A percentile compares a stretch with the other conserved stretches of the same genome.
These are phyloP conservation scores for Gossypium turneri DNA, from an alignment of 345 rosid genomes.

Conservation along the genomic window DNA sequence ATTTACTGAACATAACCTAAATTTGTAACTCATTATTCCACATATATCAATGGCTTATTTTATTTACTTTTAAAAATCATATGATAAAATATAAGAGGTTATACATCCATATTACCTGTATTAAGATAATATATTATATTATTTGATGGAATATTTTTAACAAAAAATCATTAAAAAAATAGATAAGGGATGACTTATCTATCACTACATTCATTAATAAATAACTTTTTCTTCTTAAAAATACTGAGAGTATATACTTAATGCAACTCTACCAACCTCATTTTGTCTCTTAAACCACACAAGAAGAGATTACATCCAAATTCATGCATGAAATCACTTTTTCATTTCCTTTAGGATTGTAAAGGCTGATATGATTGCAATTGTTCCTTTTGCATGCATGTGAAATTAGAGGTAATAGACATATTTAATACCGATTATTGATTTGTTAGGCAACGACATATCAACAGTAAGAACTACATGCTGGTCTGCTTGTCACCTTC, in stretches of 20 bases:
- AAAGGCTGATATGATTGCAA: not conserved
- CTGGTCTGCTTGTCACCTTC: slow-evolving; percentile 1
- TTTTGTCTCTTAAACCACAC: not conserved
- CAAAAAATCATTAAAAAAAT: no score
- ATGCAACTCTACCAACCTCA: not conserved
- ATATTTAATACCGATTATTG: not conserved
- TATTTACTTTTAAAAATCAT: no score
- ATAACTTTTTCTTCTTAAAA: no score
- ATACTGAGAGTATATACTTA: not conserved
- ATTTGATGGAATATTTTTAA: no score
- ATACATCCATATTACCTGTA: no score
- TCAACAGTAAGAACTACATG: not conserved
- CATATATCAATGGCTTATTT: no score
- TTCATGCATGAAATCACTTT: not conserved
- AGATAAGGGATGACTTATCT: no score
- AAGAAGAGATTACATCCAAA: not conserved
- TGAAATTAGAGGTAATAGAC: not conserved
- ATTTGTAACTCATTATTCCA: no score
- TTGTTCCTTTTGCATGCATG: not conserved
- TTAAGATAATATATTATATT: no score
- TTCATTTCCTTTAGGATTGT: not conserved
- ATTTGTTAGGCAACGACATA: not conserved
- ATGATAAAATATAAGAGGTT: no score
- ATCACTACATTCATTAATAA: no score
- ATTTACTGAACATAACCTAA: no score